Base-by-base conservation (phyloP, 1,284 basidiomycete genomes). In the Tilletia indica region DNA sequence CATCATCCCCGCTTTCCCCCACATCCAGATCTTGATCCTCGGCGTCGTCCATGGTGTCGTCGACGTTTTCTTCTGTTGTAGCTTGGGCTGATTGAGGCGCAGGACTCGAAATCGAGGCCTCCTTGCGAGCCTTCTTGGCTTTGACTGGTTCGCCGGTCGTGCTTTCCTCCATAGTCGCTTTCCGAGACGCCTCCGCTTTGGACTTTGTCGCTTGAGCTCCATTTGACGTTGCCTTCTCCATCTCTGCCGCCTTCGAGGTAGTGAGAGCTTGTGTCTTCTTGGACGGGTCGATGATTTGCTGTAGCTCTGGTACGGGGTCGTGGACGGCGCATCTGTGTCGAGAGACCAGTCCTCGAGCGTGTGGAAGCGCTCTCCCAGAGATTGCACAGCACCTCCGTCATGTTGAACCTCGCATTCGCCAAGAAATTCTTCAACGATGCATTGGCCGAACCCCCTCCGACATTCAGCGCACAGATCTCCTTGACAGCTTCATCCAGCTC, bases 341-440 rank as follows among this genome's bases (percentile, higher is more conserved):
- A 89, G 87, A 14, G 88, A 86, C 94, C 95, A 98, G 56, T 90
- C 89, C 83, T 99, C 97, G 25, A 98, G 87, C 71, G 90, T 87
- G 85, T 94, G 91, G 81, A 98, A 91, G 9, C 94, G 86, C 91
- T 88, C 58, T 92, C 83, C 97, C 97, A 99, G 11, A 89, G 87
- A 25, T 87, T 87, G 67, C 91, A 89, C 21, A 98, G 87, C 39
- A 92, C 88, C 80, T 96, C 93, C 68, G 90, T 90, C 84, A 98
- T 94, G 76, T 90, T 89, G 92, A 94, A 97, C 76, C 92, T 89
- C 16, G 90, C 89, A 74, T 90, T 93, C 73, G 93, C 91, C 76
- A 97, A 84, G 63, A 99, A 86, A 71, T 87, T 89, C 80, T 89
- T 91, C 72, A 95, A 84, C 11, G 48, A 64, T 14, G 38, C 19